Conservation (phyloP, 2,329 filamentous ascomycete genomes). For the Pestalotiopsis sp. region DNA sequence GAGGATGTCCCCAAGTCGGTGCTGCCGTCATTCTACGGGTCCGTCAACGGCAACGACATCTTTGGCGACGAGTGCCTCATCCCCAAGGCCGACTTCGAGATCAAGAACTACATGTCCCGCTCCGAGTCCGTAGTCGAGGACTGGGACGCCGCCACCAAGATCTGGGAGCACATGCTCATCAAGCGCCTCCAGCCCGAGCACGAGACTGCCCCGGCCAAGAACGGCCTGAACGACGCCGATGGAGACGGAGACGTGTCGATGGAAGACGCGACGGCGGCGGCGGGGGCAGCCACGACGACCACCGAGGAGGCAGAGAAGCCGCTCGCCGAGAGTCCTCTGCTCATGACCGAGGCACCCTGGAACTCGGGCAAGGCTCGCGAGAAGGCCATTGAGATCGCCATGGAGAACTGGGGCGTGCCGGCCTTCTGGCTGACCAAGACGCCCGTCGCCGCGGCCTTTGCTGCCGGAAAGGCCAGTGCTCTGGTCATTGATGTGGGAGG, state of each 20-base stretch:
- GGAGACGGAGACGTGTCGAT: conserved; percentile 64
- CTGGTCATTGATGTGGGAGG: conserved; percentile 92
- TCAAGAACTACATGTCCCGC: conserved; percentile 88
- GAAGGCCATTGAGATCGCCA: conserved; percentile 92
- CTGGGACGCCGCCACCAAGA: conserved; percentile 86
- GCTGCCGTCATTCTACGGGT: conserved; percentile 86
- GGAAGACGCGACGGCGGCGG: conserved; percentile 41
- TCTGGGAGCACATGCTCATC: conserved; percentile 94
- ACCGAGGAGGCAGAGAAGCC: conserved; percentile 72
- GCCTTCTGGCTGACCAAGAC: conserved; percentile 93
- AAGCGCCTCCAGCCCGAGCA: conserved; percentile 82
- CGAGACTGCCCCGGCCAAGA: conserved; percentile 70
- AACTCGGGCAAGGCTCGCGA: conserved; percentile 86
- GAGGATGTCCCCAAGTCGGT: conserved; percentile 97
- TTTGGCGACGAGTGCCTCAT: conserved; percentile 93
- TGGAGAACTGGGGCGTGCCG: conserved; percentile 95
- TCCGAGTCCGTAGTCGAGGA: conserved; percentile 87
- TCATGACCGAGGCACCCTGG: conserved; percentile 95
- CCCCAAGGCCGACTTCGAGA: conserved; percentile 75
- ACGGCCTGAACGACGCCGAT: conserved; percentile 79
- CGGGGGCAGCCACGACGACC: neutral
- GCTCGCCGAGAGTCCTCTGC: conserved; percentile 83
- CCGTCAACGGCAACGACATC: conserved; percentile 57
- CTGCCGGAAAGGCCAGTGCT: conserved; percentile 89
- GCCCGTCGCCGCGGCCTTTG: conserved; percentile 88